Conservation (phyloP, 495 filamentous ascomycete species). For the Podospora anserina region DNA sequence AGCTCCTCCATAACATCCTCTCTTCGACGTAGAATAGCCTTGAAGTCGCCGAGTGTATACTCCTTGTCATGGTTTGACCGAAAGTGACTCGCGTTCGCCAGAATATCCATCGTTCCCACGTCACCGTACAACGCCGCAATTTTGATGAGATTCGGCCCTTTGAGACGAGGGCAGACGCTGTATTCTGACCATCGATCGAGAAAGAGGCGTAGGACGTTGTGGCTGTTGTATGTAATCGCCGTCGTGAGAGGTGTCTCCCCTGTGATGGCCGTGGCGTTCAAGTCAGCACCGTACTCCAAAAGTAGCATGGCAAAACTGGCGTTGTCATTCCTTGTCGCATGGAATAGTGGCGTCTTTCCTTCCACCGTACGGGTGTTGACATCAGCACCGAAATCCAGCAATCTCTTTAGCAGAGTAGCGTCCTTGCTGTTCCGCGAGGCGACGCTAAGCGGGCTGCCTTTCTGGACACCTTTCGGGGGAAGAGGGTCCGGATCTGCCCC, state of each 20-base stretch:
- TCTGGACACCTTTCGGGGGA: slow-evolving; percentile 3
- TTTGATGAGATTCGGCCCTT: slow-evolving; percentile 7
- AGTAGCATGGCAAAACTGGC: slow-evolving; percentile 13
- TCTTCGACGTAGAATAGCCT: background rate
- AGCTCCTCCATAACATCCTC: no score
- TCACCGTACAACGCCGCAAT: slow-evolving; percentile 5
- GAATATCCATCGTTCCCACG: background rate
- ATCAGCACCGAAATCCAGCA: slow-evolving; percentile 17
- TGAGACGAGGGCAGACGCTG: slow-evolving; percentile 4
- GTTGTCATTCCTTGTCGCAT: slow-evolving; percentile 15
- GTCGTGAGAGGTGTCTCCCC: slow-evolving; percentile 19
- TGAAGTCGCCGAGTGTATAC: background rate
- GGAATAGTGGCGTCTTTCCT: slow-evolving; percentile 13
- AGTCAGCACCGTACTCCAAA: slow-evolving; percentile 20
- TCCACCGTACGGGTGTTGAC: slow-evolving; percentile 13
- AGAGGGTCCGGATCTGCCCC: slow-evolving; percentile 17
- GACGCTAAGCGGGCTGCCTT: slow-evolving; percentile 19
- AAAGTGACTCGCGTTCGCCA: background rate
- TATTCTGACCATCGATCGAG: slow-evolving; percentile 15
- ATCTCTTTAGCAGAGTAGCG: slow-evolving; percentile 10
- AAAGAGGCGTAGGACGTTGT: slow-evolving; percentile 10
- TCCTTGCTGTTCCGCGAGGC: slow-evolving; percentile 18
- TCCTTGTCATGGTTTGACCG: background rate
- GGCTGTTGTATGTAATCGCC: slow-evolving; percentile 20
- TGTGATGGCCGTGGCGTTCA: slow-evolving; percentile 16